A percentile compares a stretch with the other conserved stretches of the same genome.
Conservation (phyloP, 352 stramenopile species). For the Globisporangium polare region DNA sequence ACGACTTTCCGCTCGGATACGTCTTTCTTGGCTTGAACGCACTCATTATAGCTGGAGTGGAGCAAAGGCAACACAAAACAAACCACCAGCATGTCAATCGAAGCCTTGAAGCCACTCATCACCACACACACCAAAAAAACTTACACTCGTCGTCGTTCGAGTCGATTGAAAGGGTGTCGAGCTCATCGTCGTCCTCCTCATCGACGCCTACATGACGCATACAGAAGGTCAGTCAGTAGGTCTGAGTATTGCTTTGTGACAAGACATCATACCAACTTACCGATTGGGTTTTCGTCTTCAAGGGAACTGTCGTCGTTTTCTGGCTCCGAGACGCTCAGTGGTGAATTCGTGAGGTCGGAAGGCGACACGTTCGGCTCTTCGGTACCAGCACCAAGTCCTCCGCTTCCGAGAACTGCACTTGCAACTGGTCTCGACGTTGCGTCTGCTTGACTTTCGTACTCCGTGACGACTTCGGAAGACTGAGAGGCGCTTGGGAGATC, state of each 20-base stretch:
- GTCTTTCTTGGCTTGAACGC: conserved; percentile 9
- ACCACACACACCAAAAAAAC: not conserved
- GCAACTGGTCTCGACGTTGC: conserved; percentile 14
- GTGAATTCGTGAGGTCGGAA: conserved; percentile 9
- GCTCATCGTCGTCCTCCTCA: conserved; percentile 21
- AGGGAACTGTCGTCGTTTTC: conserved; percentile 17
- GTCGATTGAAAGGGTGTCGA: conserved; percentile 13
- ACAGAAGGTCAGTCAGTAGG: conserved; percentile 1
- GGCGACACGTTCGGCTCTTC: conserved; percentile 11
- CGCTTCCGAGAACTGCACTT: conserved; percentile 18
- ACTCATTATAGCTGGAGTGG: not conserved
- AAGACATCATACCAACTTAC: not conserved
- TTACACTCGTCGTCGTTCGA: conserved; percentile 10
- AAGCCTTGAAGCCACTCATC: not conserved
- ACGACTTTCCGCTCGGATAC: conserved; percentile 15
- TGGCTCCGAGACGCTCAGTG: conserved; percentile 14
- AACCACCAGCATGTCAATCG: not conserved
- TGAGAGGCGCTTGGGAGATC: not conserved
- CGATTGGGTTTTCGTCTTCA: conserved; percentile 16
- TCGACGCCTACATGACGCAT: conserved; percentile 11
- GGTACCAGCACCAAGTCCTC: not conserved
- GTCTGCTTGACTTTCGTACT: not conserved
- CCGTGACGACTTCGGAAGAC: not conserved
- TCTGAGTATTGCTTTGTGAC: not conserved
- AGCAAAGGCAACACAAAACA: not conserved